Evolutionary conservation across 192 early-diverging fungal species (phyloP), one percentile per base, ranked within the genome.

Genomic region (Coemansia sp.): DNA sequence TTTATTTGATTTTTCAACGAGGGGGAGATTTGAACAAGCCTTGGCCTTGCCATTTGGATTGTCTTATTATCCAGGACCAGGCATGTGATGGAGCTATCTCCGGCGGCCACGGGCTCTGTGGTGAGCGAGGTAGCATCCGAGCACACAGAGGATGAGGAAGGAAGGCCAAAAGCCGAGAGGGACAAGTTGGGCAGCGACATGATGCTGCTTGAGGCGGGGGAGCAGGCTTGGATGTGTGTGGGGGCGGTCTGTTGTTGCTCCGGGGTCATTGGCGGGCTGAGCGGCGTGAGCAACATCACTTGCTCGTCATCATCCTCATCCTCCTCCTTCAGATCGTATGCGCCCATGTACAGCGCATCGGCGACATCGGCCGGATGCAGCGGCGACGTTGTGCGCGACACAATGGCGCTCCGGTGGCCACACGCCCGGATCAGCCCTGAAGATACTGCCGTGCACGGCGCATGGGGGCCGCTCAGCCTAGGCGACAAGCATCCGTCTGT

Each of bases 41-140:
- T 70, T 30, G 78, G 78, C 33, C 78, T 72, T 4, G 78, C 78
- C 38, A 81, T 51, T 21, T 69, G 70, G 6, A 81, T 67, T 24
- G 68, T 75, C 66, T 75, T 81, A 56, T 68, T 81, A 49, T 71
- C 78, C 26, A 81, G 49, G 12, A 81, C 66, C 46, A 81, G 39
- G 23, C 65, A 66, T 16, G 55, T 71, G 53, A 71, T 61, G 39
- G 65, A 41, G 23, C 59, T 39, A 5, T 24, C 48, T 24, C 23
- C 23, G 15, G 63, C 18, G 8, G 46, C 38, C 3, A 62, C 20
- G 46, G 61, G 67, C 23, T 60, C 59, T 20, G 60, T 0, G 64
- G 30, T 36, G 70, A 20, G 58, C 21, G 46, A 33, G 36, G 43
- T 41, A 34, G 34, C 9, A 23, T 53, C 51, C 7, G 51, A 53